These are phyloP conservation scores for Venturia asperata DNA, from an alignment of 2,329 filamentous ascomycete genomes.

Conservation along the genomic window DNA sequence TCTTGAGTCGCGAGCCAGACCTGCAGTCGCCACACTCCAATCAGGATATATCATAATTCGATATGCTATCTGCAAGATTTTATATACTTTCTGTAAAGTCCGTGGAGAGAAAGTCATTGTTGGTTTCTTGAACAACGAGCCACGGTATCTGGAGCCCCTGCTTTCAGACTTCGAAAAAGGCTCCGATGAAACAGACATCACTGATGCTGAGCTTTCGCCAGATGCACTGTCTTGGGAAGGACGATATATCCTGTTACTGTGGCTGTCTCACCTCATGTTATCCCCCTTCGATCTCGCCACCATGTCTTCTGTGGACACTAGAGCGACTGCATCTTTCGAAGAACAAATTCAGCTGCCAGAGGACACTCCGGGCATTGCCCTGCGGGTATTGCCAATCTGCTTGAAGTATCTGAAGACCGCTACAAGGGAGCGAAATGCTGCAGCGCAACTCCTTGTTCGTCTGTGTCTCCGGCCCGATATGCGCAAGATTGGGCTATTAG, in stretches of 20 bases:
- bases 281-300: conserved; percentile 86
- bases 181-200: conserved; percentile 25
- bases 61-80: conserved; percentile 56
- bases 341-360: conserved; percentile 49
- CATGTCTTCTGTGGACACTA: conserved; percentile 58
- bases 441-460: conserved; percentile 73
- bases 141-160: conserved; percentile 73
- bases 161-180: conserved; percentile 65
- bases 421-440: conserved; percentile 83
- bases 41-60: not conserved
- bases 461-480: conserved; percentile 82
- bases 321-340: conserved; percentile 21
- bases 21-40: not conserved
- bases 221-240: conserved; percentile 64
- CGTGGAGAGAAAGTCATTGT: conserved; percentile 88
- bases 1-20: conserved; percentile 46
- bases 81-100: conserved; percentile 93
- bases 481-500: conserved; percentile 66
- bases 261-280: conserved; percentile 52
- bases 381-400: conserved; percentile 63
- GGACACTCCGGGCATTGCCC: conserved; percentile 61
- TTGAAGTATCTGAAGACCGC: conserved; percentile 64
- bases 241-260: conserved; percentile 77
- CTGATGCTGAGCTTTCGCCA: conserved; percentile 20
- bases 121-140: conserved; percentile 84